These are phyloP conservation scores for Prunus dulcis DNA, from an alignment of 306 rosid species.

Conservation along the genomic window DNA sequence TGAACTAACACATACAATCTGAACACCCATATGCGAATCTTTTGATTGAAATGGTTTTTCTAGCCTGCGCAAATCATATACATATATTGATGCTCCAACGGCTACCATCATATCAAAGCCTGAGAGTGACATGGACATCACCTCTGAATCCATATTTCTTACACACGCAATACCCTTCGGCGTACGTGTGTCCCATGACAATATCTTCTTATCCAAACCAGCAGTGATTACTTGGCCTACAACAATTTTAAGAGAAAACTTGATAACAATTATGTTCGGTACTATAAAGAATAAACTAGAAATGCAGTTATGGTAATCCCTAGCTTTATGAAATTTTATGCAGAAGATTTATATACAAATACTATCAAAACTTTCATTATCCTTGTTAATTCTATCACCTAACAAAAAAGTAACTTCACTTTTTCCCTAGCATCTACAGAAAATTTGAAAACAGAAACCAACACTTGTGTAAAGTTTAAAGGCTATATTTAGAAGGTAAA, in stretches of 20 bases:
- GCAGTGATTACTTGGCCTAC: constrained; percentile 71
- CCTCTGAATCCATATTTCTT: constrained; percentile 48
- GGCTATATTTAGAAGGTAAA: neutral
- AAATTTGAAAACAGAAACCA: constrained; percentile 14
- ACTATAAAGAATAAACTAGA: constrained; percentile 2
- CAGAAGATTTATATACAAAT: neutral
- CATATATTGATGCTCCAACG: constrained; percentile 49
- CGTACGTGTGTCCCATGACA: constrained; percentile 59
- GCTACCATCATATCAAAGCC: constrained; percentile 57
- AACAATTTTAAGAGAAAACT: constrained; percentile 7
- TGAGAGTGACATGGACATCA: constrained; percentile 62
- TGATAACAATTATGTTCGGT: neutral
- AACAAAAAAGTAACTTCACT: neutral
- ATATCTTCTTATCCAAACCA: constrained; percentile 70
- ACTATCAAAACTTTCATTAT: neutral
- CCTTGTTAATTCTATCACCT: neutral
- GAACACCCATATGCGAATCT: constrained; percentile 48
- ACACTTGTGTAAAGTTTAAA: constrained; percentile 24
- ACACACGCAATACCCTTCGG: constrained; percentile 34
- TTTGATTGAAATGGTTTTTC: constrained; percentile 46
- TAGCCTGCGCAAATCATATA: constrained; percentile 64
- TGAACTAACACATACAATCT: constrained; percentile 58
- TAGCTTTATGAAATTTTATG: neutral
- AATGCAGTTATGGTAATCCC: neutral
- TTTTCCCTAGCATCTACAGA: neutral